A percentile compares a stretch with the other conserved stretches of the same genome.
Conservation (phyloP, 495 filamentous ascomycete genomes). For the Lasiosphaeria miniovina region DNA sequence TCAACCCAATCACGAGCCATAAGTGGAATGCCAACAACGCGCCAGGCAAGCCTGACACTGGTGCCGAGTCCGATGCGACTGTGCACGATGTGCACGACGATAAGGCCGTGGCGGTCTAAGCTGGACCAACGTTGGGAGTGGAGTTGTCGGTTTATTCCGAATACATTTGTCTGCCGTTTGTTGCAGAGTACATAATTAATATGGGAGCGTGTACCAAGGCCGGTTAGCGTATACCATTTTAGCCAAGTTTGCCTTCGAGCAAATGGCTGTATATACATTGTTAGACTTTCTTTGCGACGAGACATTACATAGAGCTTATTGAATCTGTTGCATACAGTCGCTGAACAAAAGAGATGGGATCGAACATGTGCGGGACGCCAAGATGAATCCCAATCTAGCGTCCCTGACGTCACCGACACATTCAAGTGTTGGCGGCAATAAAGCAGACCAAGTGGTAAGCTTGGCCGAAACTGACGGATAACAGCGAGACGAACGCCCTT, state of each 20-base stretch:
- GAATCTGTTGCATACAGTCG: not conserved
- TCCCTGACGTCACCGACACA: too few species aligned
- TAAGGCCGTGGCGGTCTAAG: conserved; percentile 6
- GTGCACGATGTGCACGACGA: conserved; percentile 1
- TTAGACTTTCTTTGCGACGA: not conserved
- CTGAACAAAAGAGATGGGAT: too few species aligned
- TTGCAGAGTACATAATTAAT: not conserved
- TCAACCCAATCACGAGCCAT: conserved; percentile 54
- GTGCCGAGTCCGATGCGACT: too few species aligned
- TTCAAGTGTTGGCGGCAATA: too few species aligned
- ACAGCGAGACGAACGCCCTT: too few species aligned
- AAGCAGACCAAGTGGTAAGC: too few species aligned
- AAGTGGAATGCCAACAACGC: conserved; percentile 20
- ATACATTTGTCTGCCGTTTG: too few species aligned
- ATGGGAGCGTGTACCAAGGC: not conserved
- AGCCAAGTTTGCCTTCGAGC: not conserved
- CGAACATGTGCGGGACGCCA: too few species aligned
- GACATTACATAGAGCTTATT: not conserved
- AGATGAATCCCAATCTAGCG: too few species aligned
- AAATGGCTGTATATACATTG: conserved; percentile 1
- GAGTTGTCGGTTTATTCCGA: not conserved
- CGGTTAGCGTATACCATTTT: not conserved
- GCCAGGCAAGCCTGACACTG: not conserved
- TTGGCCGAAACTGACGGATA: too few species aligned
- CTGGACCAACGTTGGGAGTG: not conserved